These are phyloP conservation scores for Debaryomyces castellii DNA, from an alignment of 805 yeast species.

Conservation along the genomic window DNA sequence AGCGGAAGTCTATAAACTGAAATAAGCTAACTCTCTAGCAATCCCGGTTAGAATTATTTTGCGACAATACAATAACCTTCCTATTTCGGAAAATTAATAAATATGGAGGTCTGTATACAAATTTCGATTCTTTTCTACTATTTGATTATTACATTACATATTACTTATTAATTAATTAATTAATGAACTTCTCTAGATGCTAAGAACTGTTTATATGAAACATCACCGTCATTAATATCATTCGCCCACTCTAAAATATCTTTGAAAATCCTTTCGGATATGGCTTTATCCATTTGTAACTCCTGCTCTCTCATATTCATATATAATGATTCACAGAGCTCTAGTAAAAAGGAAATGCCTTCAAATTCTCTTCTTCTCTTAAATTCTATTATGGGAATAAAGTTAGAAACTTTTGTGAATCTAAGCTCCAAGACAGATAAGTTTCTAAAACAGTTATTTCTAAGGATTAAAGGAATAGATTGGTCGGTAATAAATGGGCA, in stretches of 20 bases:
- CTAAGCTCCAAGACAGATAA: constrained; percentile 78
- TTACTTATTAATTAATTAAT: not conserved
- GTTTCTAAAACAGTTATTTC: constrained; percentile 49
- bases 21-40: not conserved
- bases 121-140: not conserved
- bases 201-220: constrained; percentile 8
- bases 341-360: constrained; percentile 60
- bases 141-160: not conserved
- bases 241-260: constrained; percentile 70
- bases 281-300: constrained; percentile 51
- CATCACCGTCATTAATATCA: constrained; percentile 43
- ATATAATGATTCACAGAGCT: constrained; percentile 74
- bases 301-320: constrained; percentile 61
- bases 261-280: constrained; percentile 54
- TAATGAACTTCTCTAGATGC: constrained; percentile 4
- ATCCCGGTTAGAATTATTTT: not conserved
- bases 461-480: constrained; percentile 52
- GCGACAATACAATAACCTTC: not conserved
- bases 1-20: not conserved
- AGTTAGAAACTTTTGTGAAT: constrained; percentile 53
- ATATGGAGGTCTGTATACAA: not conserved
- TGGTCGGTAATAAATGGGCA: constrained; percentile 61
- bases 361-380: constrained; percentile 49
- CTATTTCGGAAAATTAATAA: constrained; percentile 3
- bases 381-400: constrained; percentile 67